These are phyloP conservation scores for Suillus variegatus DNA, from an alignment of 768 basidiomycete species.

Conservation along the genomic window DNA sequence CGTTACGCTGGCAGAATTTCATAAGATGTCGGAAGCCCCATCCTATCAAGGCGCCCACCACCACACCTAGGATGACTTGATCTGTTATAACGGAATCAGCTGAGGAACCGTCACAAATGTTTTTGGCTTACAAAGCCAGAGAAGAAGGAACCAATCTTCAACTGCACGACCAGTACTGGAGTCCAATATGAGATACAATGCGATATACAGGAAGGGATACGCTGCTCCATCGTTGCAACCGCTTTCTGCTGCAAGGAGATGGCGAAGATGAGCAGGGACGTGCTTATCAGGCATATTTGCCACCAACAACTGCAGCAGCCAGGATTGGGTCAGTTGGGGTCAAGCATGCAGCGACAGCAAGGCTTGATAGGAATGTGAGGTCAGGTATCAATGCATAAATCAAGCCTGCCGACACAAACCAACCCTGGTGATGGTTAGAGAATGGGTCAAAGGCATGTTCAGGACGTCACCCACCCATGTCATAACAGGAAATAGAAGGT, in stretches of 20 bases:
- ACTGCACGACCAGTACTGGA: slow-evolving; percentile 61
- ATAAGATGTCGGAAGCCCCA: slow-evolving; percentile 84
- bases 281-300: slow-evolving; percentile 98
- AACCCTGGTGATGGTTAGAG: slow-evolving; percentile 56
- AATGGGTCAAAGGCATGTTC: slow-evolving; percentile 9
- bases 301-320: slow-evolving; percentile 69
- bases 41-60: slow-evolving; percentile 77
- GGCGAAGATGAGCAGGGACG: slow-evolving; percentile 80
- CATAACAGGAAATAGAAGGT: slow-evolving; percentile 83
- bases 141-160: slow-evolving; percentile 82
- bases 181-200: slow-evolving; percentile 85
- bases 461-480: slow-evolving; percentile 63
- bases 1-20: slow-evolving; percentile 86
- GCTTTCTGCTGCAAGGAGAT: slow-evolving; percentile 69
- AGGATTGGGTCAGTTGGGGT: slow-evolving; percentile 71
- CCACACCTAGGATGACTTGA: slow-evolving; percentile 72
- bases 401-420: slow-evolving; percentile 90
- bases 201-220: slow-evolving; percentile 90
- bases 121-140: slow-evolving; percentile 77
- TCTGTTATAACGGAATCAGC: slow-evolving; percentile 44
- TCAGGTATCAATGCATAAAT: slow-evolving; percentile 92
- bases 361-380: slow-evolving; percentile 84
- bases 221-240: slow-evolving; percentile 98
- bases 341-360: slow-evolving; percentile 90
- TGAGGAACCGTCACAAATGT: slow-evolving; percentile 3